Conservation (phyloP, 2,329 filamentous ascomycete species). For the Cladophialophora chaetospira region DNA sequence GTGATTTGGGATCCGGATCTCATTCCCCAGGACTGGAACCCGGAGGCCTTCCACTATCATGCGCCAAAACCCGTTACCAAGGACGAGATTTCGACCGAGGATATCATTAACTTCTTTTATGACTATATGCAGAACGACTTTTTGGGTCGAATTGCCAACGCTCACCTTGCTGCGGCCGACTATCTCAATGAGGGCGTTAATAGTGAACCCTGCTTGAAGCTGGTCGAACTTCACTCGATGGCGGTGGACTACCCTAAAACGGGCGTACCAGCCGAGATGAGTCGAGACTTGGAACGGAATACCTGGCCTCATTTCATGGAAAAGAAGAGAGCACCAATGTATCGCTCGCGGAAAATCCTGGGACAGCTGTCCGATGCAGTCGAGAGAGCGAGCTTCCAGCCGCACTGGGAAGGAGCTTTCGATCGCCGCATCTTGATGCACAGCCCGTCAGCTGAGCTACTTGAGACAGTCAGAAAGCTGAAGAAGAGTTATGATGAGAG, state of each 20-base stretch:
- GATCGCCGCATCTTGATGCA: slow-evolving; percentile 71
- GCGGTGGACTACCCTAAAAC: slow-evolving; percentile 96
- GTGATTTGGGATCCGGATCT: slow-evolving; percentile 85
- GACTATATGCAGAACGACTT: slow-evolving; percentile 89
- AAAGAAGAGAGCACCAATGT: slow-evolving; percentile 58
- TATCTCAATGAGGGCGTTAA: slow-evolving; percentile 63
- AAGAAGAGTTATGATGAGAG: slow-evolving; percentile 78
- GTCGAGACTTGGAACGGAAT: slow-evolving; percentile 59
- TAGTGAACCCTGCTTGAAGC: slow-evolving; percentile 67
- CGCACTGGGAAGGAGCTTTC: slow-evolving; percentile 72
- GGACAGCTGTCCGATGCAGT: slow-evolving; percentile 83
- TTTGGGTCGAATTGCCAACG: slow-evolving; percentile 74
- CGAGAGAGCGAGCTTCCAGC: slow-evolving; percentile 66
- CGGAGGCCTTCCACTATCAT: slow-evolving; percentile 75
- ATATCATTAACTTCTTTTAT: slow-evolving; percentile 84
- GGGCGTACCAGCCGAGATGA: slow-evolving; percentile 73
- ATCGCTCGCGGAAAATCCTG: slow-evolving; percentile 70
- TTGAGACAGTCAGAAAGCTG: slow-evolving; percentile 63
- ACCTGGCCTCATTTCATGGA: slow-evolving; percentile 89
- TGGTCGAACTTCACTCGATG: slow-evolving; percentile 81
- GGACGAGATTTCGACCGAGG: slow-evolving; percentile 67
- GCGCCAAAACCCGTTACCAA: slow-evolving; percentile 60
- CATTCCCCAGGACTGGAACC: slow-evolving; percentile 70
- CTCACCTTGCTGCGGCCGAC: slow-evolving; percentile 81
- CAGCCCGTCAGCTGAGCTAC: slow-evolving; percentile 56